phyloP scores from a whole-genome alignment of 495 filamentous ascomycete species.

The Terfezia boudieri region DNA sequence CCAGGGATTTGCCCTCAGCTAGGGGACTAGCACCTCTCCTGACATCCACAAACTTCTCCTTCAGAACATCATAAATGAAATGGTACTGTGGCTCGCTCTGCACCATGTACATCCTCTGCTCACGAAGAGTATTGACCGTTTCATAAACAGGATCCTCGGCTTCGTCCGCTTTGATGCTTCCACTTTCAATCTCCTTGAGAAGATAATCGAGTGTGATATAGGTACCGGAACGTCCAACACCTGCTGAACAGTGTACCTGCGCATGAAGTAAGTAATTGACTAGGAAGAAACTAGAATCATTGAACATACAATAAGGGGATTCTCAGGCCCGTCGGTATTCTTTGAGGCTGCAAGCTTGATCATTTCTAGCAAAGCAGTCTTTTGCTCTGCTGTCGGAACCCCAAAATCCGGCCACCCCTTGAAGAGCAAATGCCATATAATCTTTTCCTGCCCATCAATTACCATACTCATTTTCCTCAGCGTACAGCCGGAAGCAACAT shows the following conservation, averaged over 20 bases:
- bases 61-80: slow-evolving; percentile 76
- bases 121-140: slow-evolving; percentile 57
- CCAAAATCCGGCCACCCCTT: slow-evolving; percentile 86
- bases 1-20: too few relatives aligned
- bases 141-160: slow-evolving; percentile 34
- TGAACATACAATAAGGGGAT: slow-evolving; percentile 62
- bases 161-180: slow-evolving; percentile 20
- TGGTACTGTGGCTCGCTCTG: slow-evolving; percentile 67
- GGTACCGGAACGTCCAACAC: slow-evolving; percentile 81
- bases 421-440: slow-evolving; percentile 77
- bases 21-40: neutral
- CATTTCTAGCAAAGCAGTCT: slow-evolving; percentile 53
- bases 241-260: slow-evolving; percentile 45
- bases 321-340: slow-evolving; percentile 33
- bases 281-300: neutral
- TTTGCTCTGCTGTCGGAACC: slow-evolving; percentile 59
- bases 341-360: slow-evolving; percentile 54
- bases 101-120: slow-evolving; percentile 92
- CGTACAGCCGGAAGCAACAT: slow-evolving; percentile 24
- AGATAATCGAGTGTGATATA: slow-evolving; percentile 91
- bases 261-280: slow-evolving; percentile 2
- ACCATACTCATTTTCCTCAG: slow-evolving; percentile 30
- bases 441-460: slow-evolving; percentile 40
- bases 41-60: slow-evolving; percentile 31
- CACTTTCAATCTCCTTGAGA: slow-evolving; percentile 56